Base-by-base conservation (phyloP, 2,329 filamentous ascomycete genomes). In the Colletotrichum aenigma region DNA sequence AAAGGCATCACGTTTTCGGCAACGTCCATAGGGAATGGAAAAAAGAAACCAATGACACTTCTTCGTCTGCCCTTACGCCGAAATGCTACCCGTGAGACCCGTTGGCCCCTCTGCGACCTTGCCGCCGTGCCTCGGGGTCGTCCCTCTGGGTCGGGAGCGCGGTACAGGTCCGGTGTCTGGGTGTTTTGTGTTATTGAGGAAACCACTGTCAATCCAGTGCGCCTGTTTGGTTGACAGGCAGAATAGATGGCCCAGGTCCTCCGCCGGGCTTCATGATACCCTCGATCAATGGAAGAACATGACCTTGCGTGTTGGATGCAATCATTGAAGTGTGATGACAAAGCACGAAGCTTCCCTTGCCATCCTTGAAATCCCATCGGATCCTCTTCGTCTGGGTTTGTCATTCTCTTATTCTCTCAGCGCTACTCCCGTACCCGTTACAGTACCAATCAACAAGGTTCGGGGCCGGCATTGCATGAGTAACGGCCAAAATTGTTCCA, bases 21-120 rank as follows among this genome's bases (percentile, higher is more conserved):
- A 77, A 77, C 61, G 72, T 77, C 70, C 75, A 76, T 77, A 75
- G 75, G 76, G 75, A 78, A 78, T 77, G 75, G 76, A 77, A 78
- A 72, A 74, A 75, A 68, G 70, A 68, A 68, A 61, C 75, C 74
- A 71, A 76, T 78, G 77, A 66, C 77, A 78, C 48, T 67, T 74
- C 74, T 64, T 70, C 55, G 70, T 76, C 66, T 66, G 60, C 56
- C 52, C 60, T 28, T 48, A 60, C 32, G 70, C 58, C 32, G 70
- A 62, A 34, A 65, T 66, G 65, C 48, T 62, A 34, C 74, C 34
- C 32, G 58, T 76, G 70, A 64, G 74, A 58, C 70, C 34, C 70
- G 58, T 58, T 62, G 70, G 74, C 43, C 48, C 32, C 32, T 9
- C 65, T 32, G 32, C 43, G 64, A 58, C 30, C 32, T 43, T 48